A percentile compares a stretch with the other conserved stretches of the same genome.
These are phyloP conservation scores for Basidiobolus meristosporus DNA, from an alignment of 371 early-diverging fungal species.

Conservation along the genomic window DNA sequence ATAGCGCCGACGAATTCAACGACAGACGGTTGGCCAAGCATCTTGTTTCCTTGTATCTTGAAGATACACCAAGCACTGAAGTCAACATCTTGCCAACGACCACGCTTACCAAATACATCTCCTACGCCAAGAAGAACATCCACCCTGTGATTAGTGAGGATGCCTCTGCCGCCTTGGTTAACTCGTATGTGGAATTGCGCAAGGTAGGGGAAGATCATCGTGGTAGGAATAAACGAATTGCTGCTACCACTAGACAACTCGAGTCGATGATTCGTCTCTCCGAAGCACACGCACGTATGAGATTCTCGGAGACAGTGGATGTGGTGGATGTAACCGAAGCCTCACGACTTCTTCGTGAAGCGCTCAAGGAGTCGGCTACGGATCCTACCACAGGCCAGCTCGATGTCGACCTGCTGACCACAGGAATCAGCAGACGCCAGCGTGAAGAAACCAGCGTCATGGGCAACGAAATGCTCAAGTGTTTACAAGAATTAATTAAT, in stretches of 20 bases:
- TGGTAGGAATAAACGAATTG: constrained; percentile 52
- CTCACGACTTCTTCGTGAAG: constrained; percentile 69
- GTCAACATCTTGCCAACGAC: constrained; percentile 41
- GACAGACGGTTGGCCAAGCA: constrained; percentile 81
- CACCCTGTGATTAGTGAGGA: constrained; percentile 50
- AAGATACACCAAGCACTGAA: constrained; percentile 30
- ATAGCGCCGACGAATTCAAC: constrained; percentile 68
- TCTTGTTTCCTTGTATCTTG: constrained; percentile 69
- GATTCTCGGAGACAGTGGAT: constrained; percentile 51
- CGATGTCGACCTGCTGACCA: constrained; percentile 92
- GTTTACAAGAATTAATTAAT: too few species aligned
- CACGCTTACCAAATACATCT: constrained; percentile 73
- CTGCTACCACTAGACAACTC: constrained; percentile 97
- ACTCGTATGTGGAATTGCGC: constrained; percentile 80
- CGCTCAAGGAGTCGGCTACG: constrained; percentile 88
- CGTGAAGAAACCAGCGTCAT: too few species aligned
- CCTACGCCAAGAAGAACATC: constrained; percentile 66
- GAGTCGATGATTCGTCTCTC: constrained; percentile 97
- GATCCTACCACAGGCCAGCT: constrained; percentile 97
- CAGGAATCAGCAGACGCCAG: constrained; percentile 69
- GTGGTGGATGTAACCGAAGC: constrained; percentile 72
- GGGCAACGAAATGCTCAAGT: too few species aligned
- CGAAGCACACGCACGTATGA: constrained; percentile 97
- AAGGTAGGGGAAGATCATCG: constrained; percentile 46
- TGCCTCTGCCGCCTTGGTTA: constrained; percentile 53